Conservation (phyloP, 2,329 filamentous ascomycete genomes). For the Fusarium siculi region DNA sequence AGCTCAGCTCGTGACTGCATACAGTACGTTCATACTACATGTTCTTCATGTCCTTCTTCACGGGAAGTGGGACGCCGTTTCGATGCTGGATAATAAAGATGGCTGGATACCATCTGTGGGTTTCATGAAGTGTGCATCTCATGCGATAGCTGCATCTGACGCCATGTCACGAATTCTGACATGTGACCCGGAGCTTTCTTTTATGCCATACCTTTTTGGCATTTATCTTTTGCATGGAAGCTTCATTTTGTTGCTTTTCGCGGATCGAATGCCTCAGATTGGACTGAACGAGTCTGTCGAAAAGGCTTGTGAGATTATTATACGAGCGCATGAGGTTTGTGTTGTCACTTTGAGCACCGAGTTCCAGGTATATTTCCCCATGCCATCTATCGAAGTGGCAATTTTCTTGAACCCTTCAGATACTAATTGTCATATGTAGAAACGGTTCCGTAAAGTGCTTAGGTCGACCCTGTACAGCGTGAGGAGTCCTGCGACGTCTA, state of each 20-base stretch:
- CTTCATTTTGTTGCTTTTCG: not conserved
- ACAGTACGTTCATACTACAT: not conserved
- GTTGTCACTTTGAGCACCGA: not conserved
- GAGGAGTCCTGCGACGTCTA: not conserved
- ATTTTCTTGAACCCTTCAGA: too few species aligned
- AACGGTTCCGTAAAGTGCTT: not conserved
- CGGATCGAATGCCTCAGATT: not conserved
- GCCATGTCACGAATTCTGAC: not conserved
- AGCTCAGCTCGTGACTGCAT: not conserved
- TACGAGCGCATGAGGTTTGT: not conserved
- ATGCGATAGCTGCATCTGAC: not conserved
- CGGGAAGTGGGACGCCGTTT: not conserved
- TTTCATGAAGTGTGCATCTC: not conserved
- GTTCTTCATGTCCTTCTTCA: not conserved
- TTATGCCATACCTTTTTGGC: not conserved
- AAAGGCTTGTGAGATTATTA: not conserved
- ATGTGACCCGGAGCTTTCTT: not conserved
- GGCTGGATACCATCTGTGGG: conserved; percentile 1
- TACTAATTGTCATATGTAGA: not conserved
- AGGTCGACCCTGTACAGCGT: not conserved
- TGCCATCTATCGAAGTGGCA: not conserved
- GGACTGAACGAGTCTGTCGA: not conserved
- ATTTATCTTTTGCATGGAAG: not conserved
- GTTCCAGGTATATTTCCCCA: not conserved
- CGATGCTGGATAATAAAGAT: not conserved